Evolutionary conservation across 2,329 filamentous ascomycete species (phyloP).

Genomic region (Xylogone sp.): DNA sequence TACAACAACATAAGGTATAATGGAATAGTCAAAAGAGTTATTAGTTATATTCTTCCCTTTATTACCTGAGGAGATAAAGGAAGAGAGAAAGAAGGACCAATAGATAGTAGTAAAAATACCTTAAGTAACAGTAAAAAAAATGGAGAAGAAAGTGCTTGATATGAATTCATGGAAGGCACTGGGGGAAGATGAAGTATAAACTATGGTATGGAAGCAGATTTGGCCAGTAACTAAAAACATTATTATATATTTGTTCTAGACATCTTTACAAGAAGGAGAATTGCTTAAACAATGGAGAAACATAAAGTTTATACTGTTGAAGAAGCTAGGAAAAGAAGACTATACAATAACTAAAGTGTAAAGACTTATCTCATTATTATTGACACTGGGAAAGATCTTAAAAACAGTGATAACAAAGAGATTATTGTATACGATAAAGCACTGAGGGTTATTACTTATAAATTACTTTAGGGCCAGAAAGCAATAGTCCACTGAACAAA

Average conservation of each 20-base stretch:
- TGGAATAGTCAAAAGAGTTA: not conserved
- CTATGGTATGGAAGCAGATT: no score
- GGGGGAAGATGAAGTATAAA: no score
- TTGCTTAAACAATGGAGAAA: no score
- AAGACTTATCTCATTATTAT: not conserved
- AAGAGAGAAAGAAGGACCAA: not conserved
- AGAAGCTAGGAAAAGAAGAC: not conserved
- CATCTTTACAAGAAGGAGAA: not conserved
- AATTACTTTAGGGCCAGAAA: constrained; percentile 34
- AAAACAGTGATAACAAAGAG: constrained; percentile 2
- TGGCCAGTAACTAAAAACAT: not conserved
- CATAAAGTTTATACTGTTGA: not conserved
- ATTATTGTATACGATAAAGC: no score
- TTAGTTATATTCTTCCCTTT: not conserved
- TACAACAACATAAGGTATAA: no score
- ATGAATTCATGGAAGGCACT: no score
- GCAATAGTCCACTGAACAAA: constrained; percentile 30
- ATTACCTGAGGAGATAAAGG: not conserved
- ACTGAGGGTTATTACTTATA: constrained; percentile 29
- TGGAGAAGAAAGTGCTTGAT: not conserved
- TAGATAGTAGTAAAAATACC: not conserved
- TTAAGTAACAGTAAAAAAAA: not conserved
- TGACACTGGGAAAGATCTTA: not conserved
- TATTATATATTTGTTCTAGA: not conserved
- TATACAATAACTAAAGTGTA: not conserved